These are phyloP conservation scores for Pyrenochaeta sp. DNA, from an alignment of 2,329 filamentous ascomycete species.

Conservation along the genomic window DNA sequence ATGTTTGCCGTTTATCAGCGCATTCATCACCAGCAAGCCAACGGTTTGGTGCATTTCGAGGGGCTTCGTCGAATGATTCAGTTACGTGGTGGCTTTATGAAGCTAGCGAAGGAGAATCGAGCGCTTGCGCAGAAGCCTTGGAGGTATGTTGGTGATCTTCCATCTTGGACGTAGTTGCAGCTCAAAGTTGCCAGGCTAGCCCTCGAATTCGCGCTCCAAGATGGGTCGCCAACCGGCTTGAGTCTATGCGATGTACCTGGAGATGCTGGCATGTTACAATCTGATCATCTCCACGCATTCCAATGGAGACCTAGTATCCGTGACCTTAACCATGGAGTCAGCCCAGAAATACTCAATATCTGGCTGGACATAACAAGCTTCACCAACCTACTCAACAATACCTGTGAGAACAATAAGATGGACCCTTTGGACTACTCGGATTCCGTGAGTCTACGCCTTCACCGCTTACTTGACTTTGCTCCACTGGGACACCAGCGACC, in stretches of 20 bases:
- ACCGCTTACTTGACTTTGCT: slow-evolving; percentile 7
- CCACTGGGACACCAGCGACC: background rate
- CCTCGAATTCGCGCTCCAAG: slow-evolving; percentile 15
- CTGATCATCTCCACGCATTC: background rate
- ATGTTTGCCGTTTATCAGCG: slow-evolving; percentile 14
- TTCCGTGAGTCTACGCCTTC: slow-evolving; percentile 3
- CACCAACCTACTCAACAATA: slow-evolving; percentile 1
- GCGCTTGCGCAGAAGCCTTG: slow-evolving; percentile 16
- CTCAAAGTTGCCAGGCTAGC: slow-evolving; percentile 1
- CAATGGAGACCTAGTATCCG: background rate
- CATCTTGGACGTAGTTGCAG: background rate
- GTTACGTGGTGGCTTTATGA: slow-evolving; percentile 12
- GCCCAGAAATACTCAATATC: background rate
- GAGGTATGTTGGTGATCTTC: background rate
- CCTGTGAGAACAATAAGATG: slow-evolving; percentile 2
- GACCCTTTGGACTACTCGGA: slow-evolving; percentile 13
- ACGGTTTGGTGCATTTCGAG: slow-evolving; percentile 12
- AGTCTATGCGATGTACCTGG: slow-evolving; percentile 3
- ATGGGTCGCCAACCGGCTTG: slow-evolving; percentile 4
- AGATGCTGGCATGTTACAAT: background rate
- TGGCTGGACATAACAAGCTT: slow-evolving; percentile 2
- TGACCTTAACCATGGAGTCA: background rate
- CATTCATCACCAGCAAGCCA: slow-evolving; percentile 10
- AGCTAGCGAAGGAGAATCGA: slow-evolving; percentile 9
- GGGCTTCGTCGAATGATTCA: slow-evolving; percentile 14